Percentiles rank a stretch among this genome's conserved stretches.
phyloP scores from a whole-genome alignment of 2,329 filamentous ascomycete species.

The Chaetomium sp. region DNA sequence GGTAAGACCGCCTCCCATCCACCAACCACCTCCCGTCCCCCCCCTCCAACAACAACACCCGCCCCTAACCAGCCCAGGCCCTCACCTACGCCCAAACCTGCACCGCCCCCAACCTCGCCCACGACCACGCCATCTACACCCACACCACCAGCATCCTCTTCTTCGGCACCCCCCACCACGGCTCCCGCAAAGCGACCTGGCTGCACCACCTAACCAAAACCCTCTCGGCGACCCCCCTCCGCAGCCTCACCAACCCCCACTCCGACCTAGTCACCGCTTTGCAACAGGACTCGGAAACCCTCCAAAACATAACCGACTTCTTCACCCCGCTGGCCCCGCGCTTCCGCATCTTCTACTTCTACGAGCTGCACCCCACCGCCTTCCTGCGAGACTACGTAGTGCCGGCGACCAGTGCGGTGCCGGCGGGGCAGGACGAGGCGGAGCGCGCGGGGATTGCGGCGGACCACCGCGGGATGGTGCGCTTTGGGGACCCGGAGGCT shows the following conservation, averaged over 20 bases:
- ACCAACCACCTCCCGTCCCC: too few relatives aligned
- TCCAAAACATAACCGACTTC: conserved; percentile 5
- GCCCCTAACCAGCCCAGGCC: background rate
- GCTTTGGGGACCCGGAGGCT: background rate
- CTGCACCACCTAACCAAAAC: background rate
- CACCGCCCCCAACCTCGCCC: background rate
- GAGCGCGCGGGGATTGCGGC: conserved; percentile 9
- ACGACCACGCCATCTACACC: conserved; percentile 12
- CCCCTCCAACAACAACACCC: background rate
- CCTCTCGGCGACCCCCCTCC: background rate
- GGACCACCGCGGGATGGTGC: conserved; percentile 4
- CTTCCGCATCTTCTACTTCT: conserved; percentile 8
- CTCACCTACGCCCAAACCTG: conserved; percentile 10
- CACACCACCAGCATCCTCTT: conserved; percentile 7
- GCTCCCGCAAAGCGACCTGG: conserved; percentile 1
- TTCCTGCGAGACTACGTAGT: background rate
- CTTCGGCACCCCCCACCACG: conserved; percentile 11
- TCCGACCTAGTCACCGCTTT: background rate
- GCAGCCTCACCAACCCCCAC: too few relatives aligned
- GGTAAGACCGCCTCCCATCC: background rate
- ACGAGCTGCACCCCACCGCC: background rate
- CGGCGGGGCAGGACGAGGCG: background rate
- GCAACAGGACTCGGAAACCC: conserved; percentile 1
- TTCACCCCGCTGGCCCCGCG: background rate
- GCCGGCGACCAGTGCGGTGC: background rate